Evolutionary conservation across 139 green algal species (phyloP), one percentile per base, ranked within the genome.

Genomic region (Chlorella ohadii): DNA sequence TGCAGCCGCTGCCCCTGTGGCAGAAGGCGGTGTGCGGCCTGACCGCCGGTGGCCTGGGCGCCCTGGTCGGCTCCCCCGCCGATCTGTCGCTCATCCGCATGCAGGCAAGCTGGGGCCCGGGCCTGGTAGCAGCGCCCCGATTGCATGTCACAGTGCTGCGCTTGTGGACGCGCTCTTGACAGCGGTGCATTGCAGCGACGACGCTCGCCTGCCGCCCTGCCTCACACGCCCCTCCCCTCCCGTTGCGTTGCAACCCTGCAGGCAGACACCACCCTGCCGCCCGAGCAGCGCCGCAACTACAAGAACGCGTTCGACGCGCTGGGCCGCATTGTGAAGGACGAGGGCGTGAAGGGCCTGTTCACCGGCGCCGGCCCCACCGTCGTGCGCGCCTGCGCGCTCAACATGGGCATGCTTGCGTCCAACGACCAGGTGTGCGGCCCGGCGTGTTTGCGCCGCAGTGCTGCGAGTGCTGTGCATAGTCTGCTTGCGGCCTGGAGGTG

Each of bases 321-420:
- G 16, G 67, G 41, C 75, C 90, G 95, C 56, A 97, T 98, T 79
- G 87, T 96, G 23, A 83, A 87, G 27, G 95, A 98, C 38, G 96
- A 98, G 77, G 96, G 96, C 70, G 68, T 95, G 2, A 78, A 38
- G 33, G 96, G 96, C 28, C 92, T 98, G 77, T 98, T 98, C 93
- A 93, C 91, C 72, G 97, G 97, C 27, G 96, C 94, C 17, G 93
- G 91, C 7, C 97, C 97, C 72, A 99, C 97, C 27, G 94, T 99
- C 33, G 94, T 98, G 23, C 93, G 97, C 39, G 97, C 97, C 80
- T 99, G 99, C 96, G 93, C 97, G 6, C 93, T 99, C 65, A 99
- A 99, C 95, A 99, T 99, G 97, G 97, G 97, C 83, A 99, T 99
- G 97, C 91, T 99, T 66, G 97, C 97, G 23, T 97, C 96, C 74